Evolutionary conservation across 1,284 basidiomycete genomes (phyloP).

Genomic region (Cystobasidium pallidum): DNA sequence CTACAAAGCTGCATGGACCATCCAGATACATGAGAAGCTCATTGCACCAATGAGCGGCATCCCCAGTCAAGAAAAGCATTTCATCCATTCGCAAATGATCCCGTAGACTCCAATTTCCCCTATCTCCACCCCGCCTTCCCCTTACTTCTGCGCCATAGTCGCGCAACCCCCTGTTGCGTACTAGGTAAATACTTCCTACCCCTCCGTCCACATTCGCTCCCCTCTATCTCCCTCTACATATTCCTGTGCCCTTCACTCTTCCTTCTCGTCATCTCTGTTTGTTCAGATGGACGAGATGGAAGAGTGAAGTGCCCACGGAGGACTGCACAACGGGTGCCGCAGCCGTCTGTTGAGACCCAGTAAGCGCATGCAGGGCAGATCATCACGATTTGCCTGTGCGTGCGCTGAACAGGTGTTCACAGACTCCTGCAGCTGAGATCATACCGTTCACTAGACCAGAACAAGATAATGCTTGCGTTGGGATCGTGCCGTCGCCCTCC

Average conservation of each 20-base stretch:
- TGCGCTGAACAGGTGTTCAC: not conserved
- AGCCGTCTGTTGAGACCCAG: slow-evolving; percentile 2
- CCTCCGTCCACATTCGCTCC: not conserved
- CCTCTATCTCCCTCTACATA: slow-evolving; percentile 13
- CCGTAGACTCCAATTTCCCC: not conserved
- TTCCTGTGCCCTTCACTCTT: not conserved
- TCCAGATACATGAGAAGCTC: slow-evolving; percentile 3
- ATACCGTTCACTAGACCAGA: slow-evolving; percentile 94
- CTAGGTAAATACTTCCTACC: slow-evolving; percentile 17
- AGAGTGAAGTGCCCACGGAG: slow-evolving; percentile 12
- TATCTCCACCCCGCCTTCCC: not conserved
- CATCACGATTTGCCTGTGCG: not conserved
- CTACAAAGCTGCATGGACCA: not conserved
- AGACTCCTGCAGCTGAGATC: slow-evolving; percentile 68
- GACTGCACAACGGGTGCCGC: slow-evolving; percentile 45
- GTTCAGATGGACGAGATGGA: not conserved
- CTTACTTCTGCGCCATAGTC: not conserved
- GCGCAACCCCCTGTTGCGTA: not conserved
- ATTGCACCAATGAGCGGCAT: not conserved
- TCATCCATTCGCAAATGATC: not conserved
- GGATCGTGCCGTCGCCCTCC: slow-evolving; percentile 74
- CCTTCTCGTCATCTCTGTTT: not conserved
- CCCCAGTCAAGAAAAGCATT: not conserved
- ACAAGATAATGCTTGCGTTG: slow-evolving; percentile 87
- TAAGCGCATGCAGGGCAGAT: not conserved